Conservation (phyloP, 306 rosid genomes). For the Carpinus viminea region DNA sequence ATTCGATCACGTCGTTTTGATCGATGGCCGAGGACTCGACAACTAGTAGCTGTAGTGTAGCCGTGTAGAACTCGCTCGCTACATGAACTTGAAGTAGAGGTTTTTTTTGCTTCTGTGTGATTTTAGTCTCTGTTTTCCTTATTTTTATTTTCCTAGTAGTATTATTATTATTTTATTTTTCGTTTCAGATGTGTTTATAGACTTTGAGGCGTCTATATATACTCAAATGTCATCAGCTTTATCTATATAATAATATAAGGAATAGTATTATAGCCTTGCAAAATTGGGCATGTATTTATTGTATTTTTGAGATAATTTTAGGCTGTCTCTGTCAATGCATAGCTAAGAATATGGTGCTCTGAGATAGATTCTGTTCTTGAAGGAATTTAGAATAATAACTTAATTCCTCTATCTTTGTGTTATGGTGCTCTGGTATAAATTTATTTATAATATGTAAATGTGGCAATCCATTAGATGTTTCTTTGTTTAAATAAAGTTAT, state of each 20-base stretch:
- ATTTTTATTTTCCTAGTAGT: neutral
- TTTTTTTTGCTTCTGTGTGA: neutral
- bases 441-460: too few species aligned
- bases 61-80: neutral
- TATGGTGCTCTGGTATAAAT: too few species aligned
- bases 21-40: neutral
- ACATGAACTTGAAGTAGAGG: neutral
- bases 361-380: too few species aligned
- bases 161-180: neutral
- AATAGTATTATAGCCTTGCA: neutral
- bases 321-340: neutral
- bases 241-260: neutral
- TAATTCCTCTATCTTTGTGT: too few species aligned
- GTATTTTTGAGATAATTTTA: neutral
- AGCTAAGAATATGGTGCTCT: too few species aligned
- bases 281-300: neutral
- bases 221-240: neutral
- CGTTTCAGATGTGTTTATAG: slow-evolving; percentile 9
- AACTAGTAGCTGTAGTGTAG: neutral
- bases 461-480: neutral
- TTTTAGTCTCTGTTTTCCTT: too few species aligned
- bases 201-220: slow-evolving; percentile 14
- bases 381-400: too few species aligned
- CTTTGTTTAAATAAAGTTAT: neutral
- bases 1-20: slow-evolving; percentile 49